phyloP scores from a whole-genome alignment of 371 early-diverging fungal species.

The Chytridium lagenaria region DNA sequence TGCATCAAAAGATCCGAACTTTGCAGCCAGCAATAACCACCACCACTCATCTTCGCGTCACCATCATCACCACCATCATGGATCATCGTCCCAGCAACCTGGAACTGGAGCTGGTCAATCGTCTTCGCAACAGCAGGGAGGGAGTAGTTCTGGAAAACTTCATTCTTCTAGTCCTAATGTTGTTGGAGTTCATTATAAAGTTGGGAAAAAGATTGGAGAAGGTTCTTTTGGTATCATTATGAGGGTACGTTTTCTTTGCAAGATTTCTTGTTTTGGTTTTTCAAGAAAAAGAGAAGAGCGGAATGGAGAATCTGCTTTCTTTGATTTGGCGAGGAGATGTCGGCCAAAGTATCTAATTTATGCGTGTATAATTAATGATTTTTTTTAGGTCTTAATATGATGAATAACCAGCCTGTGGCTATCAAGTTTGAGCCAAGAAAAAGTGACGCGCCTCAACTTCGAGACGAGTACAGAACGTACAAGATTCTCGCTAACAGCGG shows the following conservation, averaged over 20 bases:
- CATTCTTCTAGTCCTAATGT: constrained; percentile 50
- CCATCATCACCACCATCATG: constrained; percentile 24
- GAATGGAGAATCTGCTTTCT: too few species aligned
- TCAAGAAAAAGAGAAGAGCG: too few species aligned
- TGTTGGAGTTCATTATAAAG: constrained; percentile 93
- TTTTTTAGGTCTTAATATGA: constrained; percentile 55
- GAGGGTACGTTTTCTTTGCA: constrained; percentile 72
- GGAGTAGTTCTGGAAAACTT: constrained; percentile 14
- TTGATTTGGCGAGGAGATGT: too few species aligned
- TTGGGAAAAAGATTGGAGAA: constrained; percentile 95
- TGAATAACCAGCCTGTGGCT: constrained; percentile 84
- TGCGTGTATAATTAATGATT: too few species aligned
- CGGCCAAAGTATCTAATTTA: too few species aligned
- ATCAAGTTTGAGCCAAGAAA: constrained; percentile 96
- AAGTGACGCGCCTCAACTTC: constrained; percentile 90
- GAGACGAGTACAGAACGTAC: constrained; percentile 93
- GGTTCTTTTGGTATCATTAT: constrained; percentile 97
- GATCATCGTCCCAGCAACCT: constrained; percentile 4
- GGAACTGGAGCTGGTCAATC: not conserved
- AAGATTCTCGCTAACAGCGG: constrained; percentile 79
- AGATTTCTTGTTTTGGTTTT: constrained; percentile 31
- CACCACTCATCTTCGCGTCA: constrained; percentile 20
- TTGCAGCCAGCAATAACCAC: not conserved
- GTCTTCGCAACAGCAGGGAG: not conserved
- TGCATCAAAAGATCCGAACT: not conserved